A percentile compares a stretch with the other conserved stretches of the same genome.
phyloP scores from a whole-genome alignment of 2,329 filamentous ascomycete genomes.

The Cadophora sp. region DNA sequence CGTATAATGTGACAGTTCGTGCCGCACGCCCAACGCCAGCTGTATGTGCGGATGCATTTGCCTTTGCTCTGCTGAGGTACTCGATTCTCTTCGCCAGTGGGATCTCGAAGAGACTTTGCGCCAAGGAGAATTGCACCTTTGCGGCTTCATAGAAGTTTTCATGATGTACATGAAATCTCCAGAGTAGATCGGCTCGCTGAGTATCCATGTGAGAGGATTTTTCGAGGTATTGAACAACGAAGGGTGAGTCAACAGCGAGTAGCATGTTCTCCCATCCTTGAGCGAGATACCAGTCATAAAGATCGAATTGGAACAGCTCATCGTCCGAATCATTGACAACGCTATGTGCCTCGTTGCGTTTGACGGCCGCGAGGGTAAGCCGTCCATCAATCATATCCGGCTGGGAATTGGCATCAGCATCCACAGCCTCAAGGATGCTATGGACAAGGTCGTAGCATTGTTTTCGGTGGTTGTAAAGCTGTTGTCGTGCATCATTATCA shows the following conservation, averaged over 20 bases:
- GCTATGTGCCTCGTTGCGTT: slow-evolving; percentile 85
- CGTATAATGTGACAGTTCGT: slow-evolving; percentile 84
- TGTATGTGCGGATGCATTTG: slow-evolving; percentile 86
- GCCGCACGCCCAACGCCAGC: slow-evolving; percentile 78
- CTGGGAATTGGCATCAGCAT: slow-evolving; percentile 70
- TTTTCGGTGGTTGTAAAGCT: slow-evolving; percentile 73
- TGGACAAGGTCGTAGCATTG: slow-evolving; percentile 89
- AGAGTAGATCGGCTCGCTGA: slow-evolving; percentile 87
- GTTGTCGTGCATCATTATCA: slow-evolving; percentile 70
- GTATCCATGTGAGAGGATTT: slow-evolving; percentile 75
- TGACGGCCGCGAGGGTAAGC: slow-evolving; percentile 75
- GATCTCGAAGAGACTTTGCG: slow-evolving; percentile 80
- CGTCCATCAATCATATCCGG: slow-evolving; percentile 81
- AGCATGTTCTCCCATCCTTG: slow-evolving; percentile 87
- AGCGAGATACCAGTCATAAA: slow-evolving; percentile 97
- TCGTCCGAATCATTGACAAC: slow-evolving; percentile 89
- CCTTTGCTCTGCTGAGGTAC: slow-evolving; percentile 88
- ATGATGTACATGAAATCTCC: slow-evolving; percentile 88
- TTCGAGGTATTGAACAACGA: slow-evolving; percentile 85
- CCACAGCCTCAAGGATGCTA: slow-evolving; percentile 78
- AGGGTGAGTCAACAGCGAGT: slow-evolving; percentile 81
- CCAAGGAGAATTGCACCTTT: slow-evolving; percentile 82
- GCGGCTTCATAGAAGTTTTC: slow-evolving; percentile 87
- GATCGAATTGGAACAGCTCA: slow-evolving; percentile 91
- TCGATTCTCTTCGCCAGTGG: slow-evolving; percentile 86